These are phyloP conservation scores for Xylona heveae DNA, from an alignment of 495 filamentous ascomycete species.

Conservation along the genomic window DNA sequence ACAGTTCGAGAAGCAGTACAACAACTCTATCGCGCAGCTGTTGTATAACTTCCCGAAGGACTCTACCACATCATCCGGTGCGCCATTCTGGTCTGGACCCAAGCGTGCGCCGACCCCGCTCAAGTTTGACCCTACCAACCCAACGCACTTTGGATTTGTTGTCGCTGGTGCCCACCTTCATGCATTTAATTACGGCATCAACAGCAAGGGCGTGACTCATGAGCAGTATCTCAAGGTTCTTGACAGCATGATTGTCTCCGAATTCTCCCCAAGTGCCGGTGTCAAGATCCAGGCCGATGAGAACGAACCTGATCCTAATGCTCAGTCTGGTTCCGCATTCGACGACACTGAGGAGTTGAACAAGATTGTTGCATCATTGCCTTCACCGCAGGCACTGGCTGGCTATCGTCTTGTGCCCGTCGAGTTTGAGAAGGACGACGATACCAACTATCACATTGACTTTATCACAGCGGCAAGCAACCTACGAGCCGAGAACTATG, in stretches of 20 bases:
- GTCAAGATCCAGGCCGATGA: constrained; percentile 97
- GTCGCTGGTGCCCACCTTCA: constrained; percentile 81
- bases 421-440: constrained; percentile 99
- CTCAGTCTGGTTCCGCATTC: constrained; percentile 28
- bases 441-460: constrained; percentile 95
- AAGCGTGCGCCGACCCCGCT: constrained; percentile 90
- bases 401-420: constrained; percentile 79
- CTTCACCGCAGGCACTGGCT: constrained; percentile 54
- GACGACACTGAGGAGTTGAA: constrained; percentile 55
- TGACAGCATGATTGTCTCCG: constrained; percentile 86
- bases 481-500: constrained; percentile 92
- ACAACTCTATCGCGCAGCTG: constrained; percentile 90
- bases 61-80: constrained; percentile 64
- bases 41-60: constrained; percentile 97
- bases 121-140: constrained; percentile 66
- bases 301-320: constrained; percentile 86
- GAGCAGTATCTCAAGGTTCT: constrained; percentile 54
- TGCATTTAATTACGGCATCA: constrained; percentile 95
- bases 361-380: constrained; percentile 41
- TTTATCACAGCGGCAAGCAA: constrained; percentile 98
- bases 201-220: constrained; percentile 46
- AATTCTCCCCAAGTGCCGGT: constrained; percentile 76
- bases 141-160: constrained; percentile 70
- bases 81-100: constrained; percentile 94
- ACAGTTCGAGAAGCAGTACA: constrained; percentile 92